Conservation (phyloP, 139 green algal species). For the Chlorella sp. region DNA sequence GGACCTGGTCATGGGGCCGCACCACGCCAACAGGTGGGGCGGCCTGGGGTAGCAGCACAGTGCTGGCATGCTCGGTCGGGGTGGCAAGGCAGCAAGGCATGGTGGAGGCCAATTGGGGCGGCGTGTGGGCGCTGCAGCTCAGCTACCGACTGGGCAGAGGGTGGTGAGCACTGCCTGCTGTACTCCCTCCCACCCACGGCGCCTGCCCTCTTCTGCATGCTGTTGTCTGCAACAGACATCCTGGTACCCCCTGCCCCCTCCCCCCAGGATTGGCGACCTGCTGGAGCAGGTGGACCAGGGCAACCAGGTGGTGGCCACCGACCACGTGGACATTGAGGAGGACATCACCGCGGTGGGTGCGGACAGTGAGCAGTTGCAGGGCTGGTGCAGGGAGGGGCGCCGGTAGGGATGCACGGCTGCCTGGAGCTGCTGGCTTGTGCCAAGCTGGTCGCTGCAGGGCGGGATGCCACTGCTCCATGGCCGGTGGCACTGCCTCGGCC, state of each 20-base stretch:
- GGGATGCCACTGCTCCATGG: too few relatives aligned
- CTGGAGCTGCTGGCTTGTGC: too few relatives aligned
- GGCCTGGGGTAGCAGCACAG: not conserved
- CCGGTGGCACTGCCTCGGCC: too few relatives aligned
- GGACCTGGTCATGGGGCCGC: constrained; percentile 98
- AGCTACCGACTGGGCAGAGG: not conserved
- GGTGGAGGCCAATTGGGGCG: not conserved
- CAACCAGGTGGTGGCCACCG: constrained; percentile 78
- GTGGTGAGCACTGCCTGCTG: not conserved
- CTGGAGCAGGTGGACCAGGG: constrained; percentile 82
- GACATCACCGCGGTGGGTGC: constrained; percentile 77
- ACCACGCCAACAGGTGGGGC: constrained; percentile 85
- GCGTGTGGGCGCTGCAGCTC: not conserved
- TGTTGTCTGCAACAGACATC: too few relatives aligned
- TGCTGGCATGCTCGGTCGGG: too few relatives aligned
- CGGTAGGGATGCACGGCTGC: too few relatives aligned
- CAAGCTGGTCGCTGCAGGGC: too few relatives aligned
- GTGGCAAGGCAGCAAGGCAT: not conserved
- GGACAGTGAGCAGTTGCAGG: too few relatives aligned
- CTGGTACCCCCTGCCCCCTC: not conserved
- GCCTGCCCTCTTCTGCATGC: not conserved
- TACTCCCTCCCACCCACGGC: too few relatives aligned
- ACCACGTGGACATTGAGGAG: constrained; percentile 87
- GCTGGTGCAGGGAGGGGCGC: too few relatives aligned
- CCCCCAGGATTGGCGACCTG: constrained; percentile 75